Evolutionary conservation across 768 basidiomycete species (phyloP).

Genomic region (Saitozyma podzolica): DNA sequence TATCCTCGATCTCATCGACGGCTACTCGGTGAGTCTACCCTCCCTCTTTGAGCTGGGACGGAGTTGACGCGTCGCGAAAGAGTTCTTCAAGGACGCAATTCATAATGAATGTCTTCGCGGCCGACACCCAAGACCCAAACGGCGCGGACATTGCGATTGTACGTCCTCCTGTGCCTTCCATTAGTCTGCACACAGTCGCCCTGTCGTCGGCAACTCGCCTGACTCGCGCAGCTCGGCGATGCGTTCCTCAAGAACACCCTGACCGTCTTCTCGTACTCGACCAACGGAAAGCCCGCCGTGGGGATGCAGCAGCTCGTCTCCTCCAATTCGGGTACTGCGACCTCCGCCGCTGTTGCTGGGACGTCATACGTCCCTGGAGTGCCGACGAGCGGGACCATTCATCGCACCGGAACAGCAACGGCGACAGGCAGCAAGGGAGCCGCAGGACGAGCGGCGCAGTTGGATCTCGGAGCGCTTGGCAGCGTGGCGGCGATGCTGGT

Average conservation of each 20-base stretch:
- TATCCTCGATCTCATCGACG: constrained; percentile 14
- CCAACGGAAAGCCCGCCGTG: constrained; percentile 12
- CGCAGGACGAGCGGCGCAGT: background rate
- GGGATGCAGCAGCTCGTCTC: constrained; percentile 16
- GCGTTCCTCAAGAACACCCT: constrained; percentile 18
- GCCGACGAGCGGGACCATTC: constrained; percentile 8
- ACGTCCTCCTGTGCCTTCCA: background rate
- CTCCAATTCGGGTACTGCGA: background rate
- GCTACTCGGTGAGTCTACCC: background rate
- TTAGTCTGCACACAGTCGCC: background rate
- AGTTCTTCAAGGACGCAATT: constrained; percentile 1
- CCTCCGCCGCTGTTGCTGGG: background rate
- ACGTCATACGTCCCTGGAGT: constrained; percentile 4
- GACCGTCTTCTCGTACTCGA: constrained; percentile 17
- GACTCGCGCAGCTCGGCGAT: constrained; percentile 6
- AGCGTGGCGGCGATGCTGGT: background rate
- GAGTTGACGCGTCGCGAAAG: background rate
- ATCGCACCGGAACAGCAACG: constrained; percentile 1
- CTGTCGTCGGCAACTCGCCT: background rate
- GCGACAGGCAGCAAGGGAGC: background rate
- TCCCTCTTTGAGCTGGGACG: background rate
- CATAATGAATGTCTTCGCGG: constrained; percentile 14
- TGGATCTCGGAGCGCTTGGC: background rate
- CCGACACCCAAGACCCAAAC: constrained; percentile 12
- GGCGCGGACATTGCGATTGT: constrained; percentile 6